Evolutionary conservation across 2,329 filamentous ascomycete genomes (phyloP).

Genomic region (Cladosporium sphaerospermum): DNA sequence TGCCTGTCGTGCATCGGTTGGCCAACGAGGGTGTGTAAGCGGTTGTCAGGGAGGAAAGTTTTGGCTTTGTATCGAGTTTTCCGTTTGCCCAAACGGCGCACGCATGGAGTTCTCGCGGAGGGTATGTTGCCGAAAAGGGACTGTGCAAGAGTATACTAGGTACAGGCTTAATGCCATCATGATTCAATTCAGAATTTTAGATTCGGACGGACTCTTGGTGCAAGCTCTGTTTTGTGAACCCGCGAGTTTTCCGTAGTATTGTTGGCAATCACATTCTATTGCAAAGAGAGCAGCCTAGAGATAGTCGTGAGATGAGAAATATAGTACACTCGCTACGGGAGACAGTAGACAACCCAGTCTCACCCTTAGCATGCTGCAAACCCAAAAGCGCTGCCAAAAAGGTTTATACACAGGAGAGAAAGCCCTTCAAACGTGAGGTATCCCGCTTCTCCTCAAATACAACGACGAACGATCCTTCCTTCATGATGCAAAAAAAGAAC

Average conservation of each 20-base stretch:
- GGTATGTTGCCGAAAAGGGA: not conserved
- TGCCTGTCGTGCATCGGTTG: conserved; percentile 63
- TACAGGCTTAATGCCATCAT: conserved; percentile 1
- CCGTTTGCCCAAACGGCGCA: too few species aligned
- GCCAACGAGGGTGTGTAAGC: conserved; percentile 27
- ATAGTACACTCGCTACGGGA: conserved; percentile 10
- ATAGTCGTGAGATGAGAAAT: conserved; percentile 7
- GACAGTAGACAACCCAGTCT: not conserved
- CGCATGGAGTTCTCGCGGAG: too few species aligned
- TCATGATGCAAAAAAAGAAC: not conserved
- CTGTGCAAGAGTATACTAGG: not conserved
- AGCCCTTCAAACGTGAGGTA: not conserved
- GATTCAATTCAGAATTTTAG: not conserved
- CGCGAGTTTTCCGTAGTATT: too few species aligned
- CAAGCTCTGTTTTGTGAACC: too few species aligned
- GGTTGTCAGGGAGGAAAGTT: not conserved
- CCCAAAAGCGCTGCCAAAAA: not conserved
- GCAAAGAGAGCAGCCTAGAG: too few species aligned
- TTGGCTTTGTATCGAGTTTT: not conserved
- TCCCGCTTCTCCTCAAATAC: not conserved
- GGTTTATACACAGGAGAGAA: conserved; percentile 6
- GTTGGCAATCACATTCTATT: too few species aligned
- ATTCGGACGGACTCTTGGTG: too few species aligned
- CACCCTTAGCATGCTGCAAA: not conserved
- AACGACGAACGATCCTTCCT: not conserved